These are phyloP conservation scores for Teratosphaeria viscida DNA, from an alignment of 2,329 filamentous ascomycete species.

Conservation along the genomic window DNA sequence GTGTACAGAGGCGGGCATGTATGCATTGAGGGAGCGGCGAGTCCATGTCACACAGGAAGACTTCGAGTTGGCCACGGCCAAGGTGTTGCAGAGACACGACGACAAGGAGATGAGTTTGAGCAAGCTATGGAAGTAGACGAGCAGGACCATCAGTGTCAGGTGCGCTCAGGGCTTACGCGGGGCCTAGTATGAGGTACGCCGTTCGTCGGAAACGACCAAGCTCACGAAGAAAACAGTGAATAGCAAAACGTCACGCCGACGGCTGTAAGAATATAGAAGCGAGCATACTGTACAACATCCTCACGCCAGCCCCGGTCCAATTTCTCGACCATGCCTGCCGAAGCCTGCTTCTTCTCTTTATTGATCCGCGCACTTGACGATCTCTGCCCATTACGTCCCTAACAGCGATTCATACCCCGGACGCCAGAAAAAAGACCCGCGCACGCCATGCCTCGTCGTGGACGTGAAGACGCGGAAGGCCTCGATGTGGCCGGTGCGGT, in stretches of 20 bases:
- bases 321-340: too few relatives aligned
- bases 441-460: neutral
- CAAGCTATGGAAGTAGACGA: conserved; percentile 68
- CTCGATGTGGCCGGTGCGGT: neutral
- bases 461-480: neutral
- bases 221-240: neutral
- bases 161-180: neutral
- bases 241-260: neutral
- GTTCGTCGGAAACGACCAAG: neutral
- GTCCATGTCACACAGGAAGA: conserved; percentile 99
- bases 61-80: conserved; percentile 95
- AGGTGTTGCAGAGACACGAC: conserved; percentile 99
- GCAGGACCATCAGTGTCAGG: neutral
- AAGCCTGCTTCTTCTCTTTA: too few relatives aligned
- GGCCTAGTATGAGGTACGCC: too few relatives aligned
- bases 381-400: too few relatives aligned
- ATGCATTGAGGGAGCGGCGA: conserved; percentile 83
- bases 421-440: too few relatives aligned
- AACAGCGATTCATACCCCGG: too few relatives aligned
- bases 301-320: too few relatives aligned
- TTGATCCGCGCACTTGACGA: too few relatives aligned
- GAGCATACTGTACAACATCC: neutral
- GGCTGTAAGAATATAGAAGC: neutral
- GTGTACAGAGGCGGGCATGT: conserved; percentile 98
- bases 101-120: conserved; percentile 90